Base-by-base conservation (phyloP, 2,329 filamentous ascomycete species). In the Pestalotiopsis sp. region DNA sequence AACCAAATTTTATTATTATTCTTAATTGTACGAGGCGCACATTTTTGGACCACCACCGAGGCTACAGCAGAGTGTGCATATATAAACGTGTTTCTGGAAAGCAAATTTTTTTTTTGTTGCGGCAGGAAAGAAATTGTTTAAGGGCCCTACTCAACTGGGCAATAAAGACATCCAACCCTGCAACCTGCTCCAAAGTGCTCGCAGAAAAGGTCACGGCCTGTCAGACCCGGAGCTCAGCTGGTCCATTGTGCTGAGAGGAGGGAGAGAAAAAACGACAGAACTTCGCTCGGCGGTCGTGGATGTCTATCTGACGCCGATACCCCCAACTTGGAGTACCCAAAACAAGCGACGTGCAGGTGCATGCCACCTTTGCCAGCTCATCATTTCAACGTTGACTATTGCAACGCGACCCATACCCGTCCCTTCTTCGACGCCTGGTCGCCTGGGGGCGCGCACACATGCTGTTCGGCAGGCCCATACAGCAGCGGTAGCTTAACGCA, bases 291-390 rank as follows among this genome's bases (percentile, higher is more conserved):
- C 39, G 26, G 66, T 57, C 24, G 65, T 64, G 66, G 66, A 67
- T 67, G 38, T 67, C 59, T 57, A 58, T 64, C 66, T 61, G 65
- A 66, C 65, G 57, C 44, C 55, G 65, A 20, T 59, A 68, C 68
- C 69, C 71, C 73, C 72, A 75, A 73, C 71, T 72, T 74, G 72
- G 73, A 74, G 76, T 78, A 74, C 48, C 78, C 81, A 79, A 73
- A 81, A 83, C 74, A 75, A 80, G 80, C 78, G 74, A 81, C 80
- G 74, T 83, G 82, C 82, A 83, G 82, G 78, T 76, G 74, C 64
- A 66, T 66, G 57, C 64, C 44, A 65, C 55, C 74, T 74, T 78
- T 82, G 81, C 81, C 81, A 83, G 79, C 78, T 83, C 81, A 82
- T 77, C 78, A 78, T 78, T 79, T 74, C 48, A 75, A 78, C 76